Conservation (phyloP, 2,329 filamentous ascomycete genomes). For the Nigrospora osmanthi region DNA sequence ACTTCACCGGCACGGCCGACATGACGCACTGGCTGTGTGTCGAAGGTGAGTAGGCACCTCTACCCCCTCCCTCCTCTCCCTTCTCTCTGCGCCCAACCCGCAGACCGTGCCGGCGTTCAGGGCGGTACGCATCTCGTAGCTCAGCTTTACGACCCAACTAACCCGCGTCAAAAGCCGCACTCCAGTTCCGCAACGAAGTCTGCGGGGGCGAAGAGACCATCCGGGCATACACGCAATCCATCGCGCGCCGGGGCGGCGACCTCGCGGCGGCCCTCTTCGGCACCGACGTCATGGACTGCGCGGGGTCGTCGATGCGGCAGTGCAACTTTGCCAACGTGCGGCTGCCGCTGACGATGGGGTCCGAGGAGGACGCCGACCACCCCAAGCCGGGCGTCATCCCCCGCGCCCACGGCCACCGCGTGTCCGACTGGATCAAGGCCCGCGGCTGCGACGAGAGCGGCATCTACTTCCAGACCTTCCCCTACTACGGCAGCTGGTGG, state of each 20-base stretch:
- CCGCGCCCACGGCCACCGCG: slow-evolving; percentile 9
- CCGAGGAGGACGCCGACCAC: slow-evolving; percentile 16
- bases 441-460: slow-evolving; percentile 30
- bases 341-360: slow-evolving; percentile 32
- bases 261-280: slow-evolving; percentile 41
- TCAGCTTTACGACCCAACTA: no score
- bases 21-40: slow-evolving; percentile 52
- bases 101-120: no score
- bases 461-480: slow-evolving; percentile 50
- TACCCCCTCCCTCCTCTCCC: no score
- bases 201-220: slow-evolving; percentile 54
- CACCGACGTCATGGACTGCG: slow-evolving; percentile 50
- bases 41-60: slow-evolving; percentile 9
- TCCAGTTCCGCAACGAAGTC: slow-evolving; percentile 47
- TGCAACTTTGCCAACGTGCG: slow-evolving; percentile 53
- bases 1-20: slow-evolving; percentile 41
- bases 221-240: slow-evolving; percentile 37
- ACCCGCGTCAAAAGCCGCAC: slow-evolving; percentile 32
- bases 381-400: slow-evolving; percentile 8
- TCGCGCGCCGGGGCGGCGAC: slow-evolving; percentile 44
- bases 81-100: no score
- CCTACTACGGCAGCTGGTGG: slow-evolving; percentile 49
- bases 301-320: slow-evolving; percentile 23
- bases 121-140: no score
- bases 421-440: slow-evolving; percentile 37